A percentile compares a stretch with the other conserved stretches of the same genome.
Evolutionary conservation across 2,329 filamentous ascomycete species (phyloP).

Genomic region (Exophiala aquamarina): DNA sequence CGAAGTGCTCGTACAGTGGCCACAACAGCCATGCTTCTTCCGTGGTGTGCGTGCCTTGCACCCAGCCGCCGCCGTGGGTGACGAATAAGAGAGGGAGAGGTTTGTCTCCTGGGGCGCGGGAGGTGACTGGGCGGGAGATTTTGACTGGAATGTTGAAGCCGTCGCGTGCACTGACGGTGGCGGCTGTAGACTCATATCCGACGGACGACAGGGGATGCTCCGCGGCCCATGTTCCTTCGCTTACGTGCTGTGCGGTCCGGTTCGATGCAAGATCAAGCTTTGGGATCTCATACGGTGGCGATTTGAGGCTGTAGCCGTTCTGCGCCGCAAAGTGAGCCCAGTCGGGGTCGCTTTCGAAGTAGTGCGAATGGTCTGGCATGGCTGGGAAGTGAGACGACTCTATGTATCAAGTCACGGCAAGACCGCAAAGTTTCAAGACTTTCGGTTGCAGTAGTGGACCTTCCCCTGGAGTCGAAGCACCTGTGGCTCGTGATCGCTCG

Average conservation of each 20-base stretch:
- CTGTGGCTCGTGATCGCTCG: no score
- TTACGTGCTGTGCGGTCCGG: not conserved
- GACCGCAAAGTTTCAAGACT: no score
- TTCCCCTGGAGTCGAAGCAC: no score
- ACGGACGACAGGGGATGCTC: slow-evolving; percentile 6
- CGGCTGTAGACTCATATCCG: slow-evolving; percentile 8
- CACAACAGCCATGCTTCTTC: slow-evolving; percentile 15
- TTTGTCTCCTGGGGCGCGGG: not conserved
- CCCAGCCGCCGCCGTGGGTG: slow-evolving; percentile 16
- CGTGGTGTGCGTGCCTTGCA: slow-evolving; percentile 14
- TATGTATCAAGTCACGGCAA: no score
- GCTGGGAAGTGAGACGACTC: no score
- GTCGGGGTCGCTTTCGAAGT: slow-evolving; percentile 5
- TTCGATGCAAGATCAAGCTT: not conserved
- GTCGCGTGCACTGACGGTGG: slow-evolving; percentile 11
- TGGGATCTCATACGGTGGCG: not conserved
- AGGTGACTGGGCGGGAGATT: slow-evolving; percentile 5
- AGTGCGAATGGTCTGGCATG: no score
- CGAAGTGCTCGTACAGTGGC: slow-evolving; percentile 12
- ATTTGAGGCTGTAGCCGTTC: slow-evolving; percentile 4
- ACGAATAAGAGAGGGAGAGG: slow-evolving; percentile 12
- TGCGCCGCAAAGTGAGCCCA: slow-evolving; percentile 11
- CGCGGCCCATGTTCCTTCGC: slow-evolving; percentile 2
- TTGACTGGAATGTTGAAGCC: slow-evolving; percentile 12
- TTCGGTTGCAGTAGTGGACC: no score